Base-by-base conservation (phyloP, 345 rosid species). In the Capsella bursapastoris region DNA sequence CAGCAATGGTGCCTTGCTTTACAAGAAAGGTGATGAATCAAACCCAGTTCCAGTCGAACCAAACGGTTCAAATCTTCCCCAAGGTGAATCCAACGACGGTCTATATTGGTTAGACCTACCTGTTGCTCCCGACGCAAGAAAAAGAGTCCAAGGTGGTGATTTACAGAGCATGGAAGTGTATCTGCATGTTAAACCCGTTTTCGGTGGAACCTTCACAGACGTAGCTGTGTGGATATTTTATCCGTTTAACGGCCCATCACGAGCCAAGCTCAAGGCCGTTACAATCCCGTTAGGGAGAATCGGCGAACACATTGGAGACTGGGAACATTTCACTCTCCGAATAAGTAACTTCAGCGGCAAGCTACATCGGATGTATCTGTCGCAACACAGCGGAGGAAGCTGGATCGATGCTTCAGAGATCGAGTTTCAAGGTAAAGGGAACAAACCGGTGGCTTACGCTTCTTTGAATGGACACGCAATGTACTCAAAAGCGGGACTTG, bases 291-390 rank as follows among this genome's bases (percentile, higher is more conserved):
- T 91, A 41, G 94, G 95, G 34, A 88, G 18, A 77, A 84, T 93
- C 8, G 97, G 97, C 3, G 85, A 89, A 73, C 98, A 93, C 62
- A 81, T 88, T 11, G 97, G 98, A 3, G 97, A 94, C 3, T 94
- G 97, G 98, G 98, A 94, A 83, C 96, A 89, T 66, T 63, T 91
- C 71, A 88, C 97, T 29, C 80, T 94, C 27, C 79, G 97, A 71
- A 67, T 91, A 49, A 94, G 95, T 84, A 94, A 94, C 75, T 90
- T 94, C 68, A 84, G 44, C 15, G 97, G 95, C 16, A 83, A 86
- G 84, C 71, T 94, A 9, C 66, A 71, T 60, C 51, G 82, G 0
- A 83, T 86, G 52, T 89, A 83, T 68, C 82, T 87, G 29, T 85
- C 93, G 2, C 79, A 91, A 72, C 97, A 94, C 77, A 87, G 96